These are phyloP conservation scores for Groenewaldozyma auringiensis DNA, from an alignment of 1,139 yeast species.

Conservation along the genomic window DNA sequence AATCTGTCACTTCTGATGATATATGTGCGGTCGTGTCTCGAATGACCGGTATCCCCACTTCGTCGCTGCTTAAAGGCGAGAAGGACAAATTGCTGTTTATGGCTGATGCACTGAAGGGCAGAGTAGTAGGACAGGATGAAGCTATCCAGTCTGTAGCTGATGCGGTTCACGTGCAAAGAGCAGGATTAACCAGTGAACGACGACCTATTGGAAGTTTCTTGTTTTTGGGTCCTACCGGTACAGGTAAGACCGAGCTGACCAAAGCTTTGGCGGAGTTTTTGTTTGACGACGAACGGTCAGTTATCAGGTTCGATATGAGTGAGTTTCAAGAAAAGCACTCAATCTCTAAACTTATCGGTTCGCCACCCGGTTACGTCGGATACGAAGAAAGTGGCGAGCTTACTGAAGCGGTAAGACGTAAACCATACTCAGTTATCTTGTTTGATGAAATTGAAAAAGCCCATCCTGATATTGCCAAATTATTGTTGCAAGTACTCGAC, in stretches of 20 bases:
- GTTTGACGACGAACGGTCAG: slow-evolving; percentile 80
- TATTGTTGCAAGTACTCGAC: slow-evolving; percentile 83
- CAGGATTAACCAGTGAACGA: slow-evolving; percentile 88
- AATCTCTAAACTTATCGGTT: slow-evolving; percentile 83
- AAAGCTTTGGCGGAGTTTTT: slow-evolving; percentile 86
- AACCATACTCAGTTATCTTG: slow-evolving; percentile 85
- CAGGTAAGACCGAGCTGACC: slow-evolving; percentile 94
- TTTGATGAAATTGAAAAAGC: slow-evolving; percentile 98
- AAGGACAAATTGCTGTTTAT: slow-evolving; percentile 81
- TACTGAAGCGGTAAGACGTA: slow-evolving; percentile 91
- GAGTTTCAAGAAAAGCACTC: slow-evolving; percentile 95
- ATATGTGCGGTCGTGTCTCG: slow-evolving; percentile 85
- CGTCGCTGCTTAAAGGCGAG: slow-evolving; percentile 86
- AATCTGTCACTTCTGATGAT: slow-evolving; percentile 89
- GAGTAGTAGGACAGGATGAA: slow-evolving; percentile 93
- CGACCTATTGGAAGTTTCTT: slow-evolving; percentile 94
- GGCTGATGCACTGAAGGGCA: slow-evolving; percentile 68
- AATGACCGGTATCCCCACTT: slow-evolving; percentile 96
- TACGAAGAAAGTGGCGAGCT: slow-evolving; percentile 90
- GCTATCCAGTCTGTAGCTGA: slow-evolving; percentile 85
- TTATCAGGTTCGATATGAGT: slow-evolving; percentile 91
- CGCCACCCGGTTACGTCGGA: slow-evolving; percentile 97
- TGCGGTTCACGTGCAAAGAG: slow-evolving; percentile 92
- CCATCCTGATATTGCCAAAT: slow-evolving; percentile 84
- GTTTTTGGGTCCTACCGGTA: slow-evolving; percentile 97